Evolutionary conservation across 768 basidiomycete species (phyloP), one percentile per base, ranked within the genome.

Genomic region (Kondoa malvinella): DNA sequence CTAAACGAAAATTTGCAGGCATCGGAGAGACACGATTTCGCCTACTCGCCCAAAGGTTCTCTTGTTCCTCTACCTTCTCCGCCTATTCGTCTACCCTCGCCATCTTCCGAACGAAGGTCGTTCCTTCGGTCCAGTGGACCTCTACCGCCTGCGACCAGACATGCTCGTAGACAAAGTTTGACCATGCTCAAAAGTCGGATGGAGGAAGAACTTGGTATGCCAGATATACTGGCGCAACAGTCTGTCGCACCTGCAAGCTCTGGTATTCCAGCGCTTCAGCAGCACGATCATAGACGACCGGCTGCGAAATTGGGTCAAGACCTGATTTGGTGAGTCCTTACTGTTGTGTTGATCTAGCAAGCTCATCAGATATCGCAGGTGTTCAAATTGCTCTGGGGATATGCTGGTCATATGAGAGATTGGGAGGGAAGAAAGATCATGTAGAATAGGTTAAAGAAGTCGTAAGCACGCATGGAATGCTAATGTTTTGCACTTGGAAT

Each of bases 151-250:
- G 64, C 63, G 56, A 58, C 64, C n/a, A 57, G 59, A 40, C 68
- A 69, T 61, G 68, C 68, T 8, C 66, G 68, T n/a, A 34, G 68
- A 2, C 68, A 69, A 40, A 66, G 65, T 3, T 33, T 69, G 21
- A 56, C 50, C 56, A 31, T 59, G 50, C 50, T 63, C 34, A 61
- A 69, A 68, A 59, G 66, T 30, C 34, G 68, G 31, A 69, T 69
- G 58, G 66, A 69, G 65, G 70, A 69, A 33, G 70, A 71, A 50
- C 27, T 71, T 64, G 69, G 67, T 34, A 14, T 34, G 8, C 64
- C 32, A 2, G 34, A 65, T 34, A 25, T 56, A 26, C 0, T 31
- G n/a, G 4, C 27, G 27, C 3, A 17, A 21, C 3, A 34, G 34
- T 17, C 57, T 59, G 2, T 21, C 29, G 14, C 31, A 21, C 65